Evolutionary conservation across 441 rosid species (phyloP).

Genomic region (Cnidoscolus chayamansa): DNA sequence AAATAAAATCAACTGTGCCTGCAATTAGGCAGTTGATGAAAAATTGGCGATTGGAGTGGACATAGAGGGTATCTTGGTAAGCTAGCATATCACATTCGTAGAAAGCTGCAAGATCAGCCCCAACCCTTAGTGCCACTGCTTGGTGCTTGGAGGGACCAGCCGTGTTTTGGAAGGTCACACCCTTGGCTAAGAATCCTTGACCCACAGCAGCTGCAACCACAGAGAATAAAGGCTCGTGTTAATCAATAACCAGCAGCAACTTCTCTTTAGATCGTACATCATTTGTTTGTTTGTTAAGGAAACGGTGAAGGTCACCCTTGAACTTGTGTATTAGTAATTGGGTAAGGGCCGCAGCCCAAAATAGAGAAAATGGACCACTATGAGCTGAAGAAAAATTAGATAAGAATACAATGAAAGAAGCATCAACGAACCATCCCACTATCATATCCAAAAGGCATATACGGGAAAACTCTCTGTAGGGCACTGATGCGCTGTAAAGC

Average conservation of each 20-base stretch:
- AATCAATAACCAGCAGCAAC: neutral
- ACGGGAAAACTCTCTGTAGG: too few species aligned
- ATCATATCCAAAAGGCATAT: neutral
- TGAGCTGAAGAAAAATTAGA: neutral
- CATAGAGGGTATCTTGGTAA: constrained; percentile 80
- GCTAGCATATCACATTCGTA: constrained; percentile 65
- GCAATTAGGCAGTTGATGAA: constrained; percentile 50
- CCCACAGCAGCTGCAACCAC: constrained; percentile 65
- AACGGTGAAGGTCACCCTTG: too few species aligned
- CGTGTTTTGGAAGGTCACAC: constrained; percentile 66
- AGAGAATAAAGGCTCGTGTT: neutral
- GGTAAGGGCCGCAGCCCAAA: neutral
- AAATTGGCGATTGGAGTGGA: constrained; percentile 69
- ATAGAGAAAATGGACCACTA: too few species aligned
- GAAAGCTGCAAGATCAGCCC: constrained; percentile 61
- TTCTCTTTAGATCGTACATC: too few species aligned
- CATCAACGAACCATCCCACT: constrained; percentile 5
- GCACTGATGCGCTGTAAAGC: neutral
- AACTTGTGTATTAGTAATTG: too few species aligned
- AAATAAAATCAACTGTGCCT: constrained; percentile 80
- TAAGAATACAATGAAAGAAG: neutral
- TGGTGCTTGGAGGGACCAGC: constrained; percentile 88
- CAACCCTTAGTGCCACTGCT: constrained; percentile 80
- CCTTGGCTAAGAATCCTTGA: constrained; percentile 59
- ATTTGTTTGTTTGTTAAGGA: too few species aligned